Percentiles rank a stretch among this genome's conserved stretches.
These are phyloP conservation scores for Ceratocystis harringtonii DNA, from an alignment of 2,329 filamentous ascomycete genomes.

Conservation along the genomic window DNA sequence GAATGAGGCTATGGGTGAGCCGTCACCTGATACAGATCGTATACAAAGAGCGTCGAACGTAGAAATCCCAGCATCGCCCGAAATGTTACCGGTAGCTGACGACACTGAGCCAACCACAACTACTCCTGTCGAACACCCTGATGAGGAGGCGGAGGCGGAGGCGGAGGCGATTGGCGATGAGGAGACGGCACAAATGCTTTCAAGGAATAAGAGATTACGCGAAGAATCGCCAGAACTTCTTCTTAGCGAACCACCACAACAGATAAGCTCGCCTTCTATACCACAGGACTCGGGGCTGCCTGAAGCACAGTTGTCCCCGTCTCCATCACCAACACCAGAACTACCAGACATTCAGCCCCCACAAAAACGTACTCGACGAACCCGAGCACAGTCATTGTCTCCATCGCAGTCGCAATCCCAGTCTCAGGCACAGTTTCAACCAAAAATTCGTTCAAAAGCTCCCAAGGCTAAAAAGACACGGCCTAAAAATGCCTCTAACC, in stretches of 20 bases:
- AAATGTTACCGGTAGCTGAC: neutral
- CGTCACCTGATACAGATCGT: constrained; percentile 23
- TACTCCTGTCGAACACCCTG: constrained; percentile 19
- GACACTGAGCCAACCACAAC: constrained; percentile 19
- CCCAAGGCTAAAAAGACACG: constrained; percentile 18
- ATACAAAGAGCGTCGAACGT: neutral
- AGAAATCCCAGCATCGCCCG: constrained; percentile 19
- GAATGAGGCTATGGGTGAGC: constrained; percentile 22
- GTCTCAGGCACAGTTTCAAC: constrained; percentile 2
- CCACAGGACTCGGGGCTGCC: neutral
- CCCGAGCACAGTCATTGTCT: constrained; percentile 14
- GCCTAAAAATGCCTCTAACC: constrained; percentile 6
- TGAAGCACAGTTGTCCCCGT: neutral
- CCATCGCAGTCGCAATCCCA: constrained; percentile 8
- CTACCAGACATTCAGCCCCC: constrained; percentile 18
- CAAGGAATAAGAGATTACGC: constrained; percentile 23
- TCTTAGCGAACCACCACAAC: constrained; percentile 3
- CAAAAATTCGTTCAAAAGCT: constrained; percentile 4
- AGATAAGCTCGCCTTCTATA: neutral
- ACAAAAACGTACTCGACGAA: constrained; percentile 18
- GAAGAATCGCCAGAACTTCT: constrained; percentile 7
- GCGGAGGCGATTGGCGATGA: constrained; percentile 32
- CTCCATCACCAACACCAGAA: constrained; percentile 17
- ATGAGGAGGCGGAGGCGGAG: constrained; percentile 22
- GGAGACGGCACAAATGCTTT: constrained; percentile 22